Evolutionary conservation across 1,284 basidiomycete species (phyloP).

Genomic region (Meira nashicola): DNA sequence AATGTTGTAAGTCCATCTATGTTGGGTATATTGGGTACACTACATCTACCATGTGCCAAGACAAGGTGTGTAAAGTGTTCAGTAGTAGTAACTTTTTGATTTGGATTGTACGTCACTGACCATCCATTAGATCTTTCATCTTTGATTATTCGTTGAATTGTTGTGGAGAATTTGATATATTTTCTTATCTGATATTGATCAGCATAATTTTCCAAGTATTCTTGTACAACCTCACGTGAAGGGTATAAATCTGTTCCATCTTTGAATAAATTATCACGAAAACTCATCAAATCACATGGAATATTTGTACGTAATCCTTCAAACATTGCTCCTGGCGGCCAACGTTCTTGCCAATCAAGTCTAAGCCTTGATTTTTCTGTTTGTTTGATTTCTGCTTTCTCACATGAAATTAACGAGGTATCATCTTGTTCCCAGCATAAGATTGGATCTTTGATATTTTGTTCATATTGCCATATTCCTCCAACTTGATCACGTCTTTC

Average conservation of each 20-base stretch:
- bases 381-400: too few relatives aligned
- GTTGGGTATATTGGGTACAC: slow-evolving; percentile 55
- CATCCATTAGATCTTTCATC: neutral
- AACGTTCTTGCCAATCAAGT: neutral
- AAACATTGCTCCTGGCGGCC: slow-evolving; percentile 42
- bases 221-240: slow-evolving; percentile 33
- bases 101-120: neutral
- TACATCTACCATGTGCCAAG: slow-evolving; percentile 57
- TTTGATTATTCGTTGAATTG: neutral
- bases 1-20: slow-evolving; percentile 55
- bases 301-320: slow-evolving; percentile 50
- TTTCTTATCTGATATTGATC: neutral
- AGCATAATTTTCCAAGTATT: slow-evolving; percentile 55
- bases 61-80: slow-evolving; percentile 34
- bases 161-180: slow-evolving; percentile 1
- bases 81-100: neutral
- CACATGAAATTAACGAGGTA: slow-evolving; percentile 14
- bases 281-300: slow-evolving; percentile 51
- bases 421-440: slow-evolving; percentile 24
- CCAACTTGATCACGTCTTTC: slow-evolving; percentile 25
- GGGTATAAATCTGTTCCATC: slow-evolving; percentile 22
- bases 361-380: neutral
- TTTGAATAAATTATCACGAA: slow-evolving; percentile 41
- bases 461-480: slow-evolving; percentile 41
- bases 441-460: slow-evolving; percentile 27